These are phyloP conservation scores for Penicillium paxilli DNA, from an alignment of 495 filamentous ascomycete species.

Conservation along the genomic window DNA sequence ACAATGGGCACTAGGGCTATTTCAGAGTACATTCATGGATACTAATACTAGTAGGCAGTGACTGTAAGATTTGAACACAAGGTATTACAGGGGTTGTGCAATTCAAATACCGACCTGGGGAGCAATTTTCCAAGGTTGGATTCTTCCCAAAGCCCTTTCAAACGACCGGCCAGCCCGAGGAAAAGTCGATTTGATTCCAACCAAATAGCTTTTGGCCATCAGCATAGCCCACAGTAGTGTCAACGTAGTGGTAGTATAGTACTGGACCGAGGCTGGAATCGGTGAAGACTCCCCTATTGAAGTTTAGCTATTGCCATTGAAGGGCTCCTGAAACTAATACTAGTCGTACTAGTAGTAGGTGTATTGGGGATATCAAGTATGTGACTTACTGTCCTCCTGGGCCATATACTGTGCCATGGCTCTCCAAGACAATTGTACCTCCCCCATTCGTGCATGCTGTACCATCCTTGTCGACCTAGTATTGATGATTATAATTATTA, in stretches of 20 bases:
- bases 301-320: constrained; percentile 8
- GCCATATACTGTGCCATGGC: constrained; percentile 66
- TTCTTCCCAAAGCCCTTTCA: no score
- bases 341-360: no score
- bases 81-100: no score
- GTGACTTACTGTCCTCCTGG: constrained; percentile 65
- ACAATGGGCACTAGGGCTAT: no score
- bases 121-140: no score
- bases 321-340: no score
- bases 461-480: constrained; percentile 56
- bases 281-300: constrained; percentile 44
- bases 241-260: constrained; percentile 72
- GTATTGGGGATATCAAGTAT: no score
- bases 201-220: constrained; percentile 68
- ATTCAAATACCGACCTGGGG: no score
- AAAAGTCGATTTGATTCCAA: constrained; percentile 65
- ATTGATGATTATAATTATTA: background rate
- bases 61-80: no score
- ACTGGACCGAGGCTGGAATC: constrained; percentile 51
- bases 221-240: constrained; percentile 63
- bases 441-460: constrained; percentile 58
- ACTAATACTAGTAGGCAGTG: no score
- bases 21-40: no score
- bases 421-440: constrained; percentile 63
- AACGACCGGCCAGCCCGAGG: constrained; percentile 65